Conservation (phyloP, 2,329 filamentous ascomycete species). For the Anisogramma anomala region DNA sequence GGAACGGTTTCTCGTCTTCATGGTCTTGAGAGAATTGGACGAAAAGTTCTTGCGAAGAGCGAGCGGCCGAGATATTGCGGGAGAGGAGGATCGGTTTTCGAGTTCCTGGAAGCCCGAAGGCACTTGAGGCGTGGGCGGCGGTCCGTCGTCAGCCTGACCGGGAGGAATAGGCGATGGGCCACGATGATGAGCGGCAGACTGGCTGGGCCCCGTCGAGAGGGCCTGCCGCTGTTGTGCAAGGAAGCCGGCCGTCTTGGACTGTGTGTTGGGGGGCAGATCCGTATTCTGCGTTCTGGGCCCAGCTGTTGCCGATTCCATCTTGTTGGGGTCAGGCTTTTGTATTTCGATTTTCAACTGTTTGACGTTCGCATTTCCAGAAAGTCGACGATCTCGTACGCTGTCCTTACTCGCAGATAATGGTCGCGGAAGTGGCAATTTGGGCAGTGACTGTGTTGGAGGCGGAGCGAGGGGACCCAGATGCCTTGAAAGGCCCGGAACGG, state of each 20-base stretch:
- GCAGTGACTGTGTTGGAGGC: constrained; percentile 37
- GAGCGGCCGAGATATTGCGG: constrained; percentile 34
- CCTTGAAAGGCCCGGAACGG: constrained; percentile 20
- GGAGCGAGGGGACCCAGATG: constrained; percentile 27
- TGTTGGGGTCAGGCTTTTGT: constrained; percentile 22
- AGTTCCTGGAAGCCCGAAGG: constrained; percentile 20
- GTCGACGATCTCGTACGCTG: constrained; percentile 60
- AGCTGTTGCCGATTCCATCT: constrained; percentile 17
- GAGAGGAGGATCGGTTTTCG: constrained; percentile 39
- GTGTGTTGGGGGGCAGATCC: constrained; percentile 4
- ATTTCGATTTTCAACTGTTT: constrained; percentile 90
- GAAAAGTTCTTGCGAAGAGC: constrained; percentile 56
- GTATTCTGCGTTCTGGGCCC: constrained; percentile 16
- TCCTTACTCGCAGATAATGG: constrained; percentile 25
- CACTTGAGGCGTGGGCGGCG: constrained; percentile 24
- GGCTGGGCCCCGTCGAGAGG: constrained; percentile 26
- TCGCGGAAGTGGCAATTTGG: constrained; percentile 30
- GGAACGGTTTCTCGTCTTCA: constrained; percentile 66
- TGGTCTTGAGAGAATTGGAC: constrained; percentile 56
- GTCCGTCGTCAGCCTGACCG: constrained; percentile 16
- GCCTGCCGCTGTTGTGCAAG: constrained; percentile 33
- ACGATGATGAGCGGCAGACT: constrained; percentile 17
- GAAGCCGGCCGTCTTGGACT: constrained; percentile 24
- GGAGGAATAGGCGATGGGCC: constrained; percentile 26
- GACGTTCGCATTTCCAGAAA: constrained; percentile 69